These are phyloP conservation scores for Phytophthora capsici DNA, from an alignment of 352 stramenopile genomes.

Conservation along the genomic window DNA sequence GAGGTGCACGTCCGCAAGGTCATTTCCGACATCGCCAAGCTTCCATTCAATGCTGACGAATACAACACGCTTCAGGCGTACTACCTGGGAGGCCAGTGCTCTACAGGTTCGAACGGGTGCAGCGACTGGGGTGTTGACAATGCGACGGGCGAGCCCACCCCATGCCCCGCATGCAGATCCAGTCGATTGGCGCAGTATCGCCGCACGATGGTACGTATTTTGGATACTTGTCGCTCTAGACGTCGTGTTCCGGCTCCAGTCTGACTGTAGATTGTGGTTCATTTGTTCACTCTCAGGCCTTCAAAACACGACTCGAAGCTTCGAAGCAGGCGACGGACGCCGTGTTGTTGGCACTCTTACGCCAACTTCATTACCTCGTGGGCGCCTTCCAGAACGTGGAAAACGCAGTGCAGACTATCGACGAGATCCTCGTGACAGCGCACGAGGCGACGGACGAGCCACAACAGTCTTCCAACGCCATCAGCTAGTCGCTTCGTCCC, in stretches of 20 bases:
- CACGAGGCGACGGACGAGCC: constrained; percentile 42
- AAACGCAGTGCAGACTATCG: constrained; percentile 62
- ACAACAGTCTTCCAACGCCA: constrained; percentile 22
- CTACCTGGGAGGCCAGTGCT: constrained; percentile 60
- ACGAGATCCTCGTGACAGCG: constrained; percentile 58
- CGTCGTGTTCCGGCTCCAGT: not conserved
- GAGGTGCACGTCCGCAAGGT: constrained; percentile 75
- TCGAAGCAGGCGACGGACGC: constrained; percentile 42
- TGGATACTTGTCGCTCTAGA: not conserved
- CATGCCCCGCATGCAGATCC: constrained; percentile 46
- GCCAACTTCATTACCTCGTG: constrained; percentile 78
- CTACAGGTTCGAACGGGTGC: constrained; percentile 41
- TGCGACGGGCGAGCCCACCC: constrained; percentile 33
- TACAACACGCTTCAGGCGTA: constrained; percentile 63
- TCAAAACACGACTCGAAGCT: constrained; percentile 56
- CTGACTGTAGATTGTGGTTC: constrained; percentile 16
- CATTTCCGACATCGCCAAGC: constrained; percentile 60
- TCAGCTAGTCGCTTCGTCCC: constrained; percentile 10
- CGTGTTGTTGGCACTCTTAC: constrained; percentile 61
- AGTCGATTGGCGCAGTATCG: constrained; percentile 67
- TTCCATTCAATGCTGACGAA: constrained; percentile 77
- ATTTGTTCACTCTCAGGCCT: constrained; percentile 31
- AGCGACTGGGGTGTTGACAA: constrained; percentile 26
- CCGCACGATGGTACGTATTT: constrained; percentile 56
- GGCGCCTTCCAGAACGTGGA: constrained; percentile 78